Evolutionary conservation across 768 basidiomycete genomes (phyloP).

Genomic region (Naganishia vishniacii): DNA sequence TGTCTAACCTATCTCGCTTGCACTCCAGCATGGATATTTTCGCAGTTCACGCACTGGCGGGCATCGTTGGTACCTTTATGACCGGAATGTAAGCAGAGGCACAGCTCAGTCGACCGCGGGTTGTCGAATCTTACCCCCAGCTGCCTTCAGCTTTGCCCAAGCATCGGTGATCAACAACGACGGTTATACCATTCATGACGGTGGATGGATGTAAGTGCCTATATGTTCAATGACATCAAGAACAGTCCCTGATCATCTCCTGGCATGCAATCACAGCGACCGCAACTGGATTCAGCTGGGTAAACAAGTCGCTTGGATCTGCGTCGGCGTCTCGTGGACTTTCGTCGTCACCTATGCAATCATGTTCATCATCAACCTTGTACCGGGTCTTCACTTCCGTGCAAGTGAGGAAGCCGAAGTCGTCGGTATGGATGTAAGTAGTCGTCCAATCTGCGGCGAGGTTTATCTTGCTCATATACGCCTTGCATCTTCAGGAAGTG

Average conservation of each 20-base stretch:
- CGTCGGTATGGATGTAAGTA: conserved; percentile 66
- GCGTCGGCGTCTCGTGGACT: conserved; percentile 46
- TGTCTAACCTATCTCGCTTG: not conserved
- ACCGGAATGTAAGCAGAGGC: conserved; percentile 59
- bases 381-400: conserved; percentile 70
- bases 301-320: conserved; percentile 63
- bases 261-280: too few species aligned
- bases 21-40: conserved; percentile 63
- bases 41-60: conserved; percentile 54
- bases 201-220: conserved; percentile 67
- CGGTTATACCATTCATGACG: conserved; percentile 58
- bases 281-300: conserved; percentile 64
- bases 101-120: not conserved
- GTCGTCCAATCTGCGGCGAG: not conserved
- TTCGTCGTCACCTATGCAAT: conserved; percentile 53
- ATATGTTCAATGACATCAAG: conserved; percentile 59
- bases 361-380: conserved; percentile 77
- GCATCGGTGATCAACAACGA: conserved; percentile 72
- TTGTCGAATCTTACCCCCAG: conserved; percentile 6
- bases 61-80: conserved; percentile 55
- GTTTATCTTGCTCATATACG: not conserved
- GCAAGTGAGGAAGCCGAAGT: conserved; percentile 52
- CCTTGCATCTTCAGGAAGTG: conserved; percentile 33
- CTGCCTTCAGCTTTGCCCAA: conserved; percentile 59
- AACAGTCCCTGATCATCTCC: not conserved